phyloP scores from a whole-genome alignment of 139 green algal genomes.

The Micractinium sp. region DNA sequence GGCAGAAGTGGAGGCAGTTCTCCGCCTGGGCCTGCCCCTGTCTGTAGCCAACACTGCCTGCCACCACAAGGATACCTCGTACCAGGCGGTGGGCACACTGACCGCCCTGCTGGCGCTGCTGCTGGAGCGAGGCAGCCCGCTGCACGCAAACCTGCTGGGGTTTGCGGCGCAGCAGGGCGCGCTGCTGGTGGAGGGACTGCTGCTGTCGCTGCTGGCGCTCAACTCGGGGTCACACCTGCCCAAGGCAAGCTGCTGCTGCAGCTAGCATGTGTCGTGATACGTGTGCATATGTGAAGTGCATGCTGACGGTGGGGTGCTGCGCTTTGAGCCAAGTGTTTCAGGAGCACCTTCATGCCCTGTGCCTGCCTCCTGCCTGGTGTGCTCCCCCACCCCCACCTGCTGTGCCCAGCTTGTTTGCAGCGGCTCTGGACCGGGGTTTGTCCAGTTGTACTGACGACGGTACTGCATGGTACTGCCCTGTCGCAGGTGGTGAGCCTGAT shows the following conservation, averaged over 20 bases:
- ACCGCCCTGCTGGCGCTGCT: neutral
- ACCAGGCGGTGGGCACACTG: slow-evolving; percentile 15
- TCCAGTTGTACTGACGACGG: neutral
- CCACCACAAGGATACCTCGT: slow-evolving; percentile 19
- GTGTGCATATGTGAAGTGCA: too few species aligned
- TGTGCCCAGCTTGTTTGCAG: neutral
- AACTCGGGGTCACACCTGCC: slow-evolving; percentile 23
- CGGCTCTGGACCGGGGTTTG: too few species aligned
- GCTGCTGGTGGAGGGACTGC: slow-evolving; percentile 27
- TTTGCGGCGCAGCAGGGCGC: neutral
- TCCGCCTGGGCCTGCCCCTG: slow-evolving; percentile 22
- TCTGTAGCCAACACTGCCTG: slow-evolving; percentile 18
- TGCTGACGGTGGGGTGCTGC: too few species aligned
- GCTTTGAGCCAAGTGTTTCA: too few species aligned
- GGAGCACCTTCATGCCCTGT: too few species aligned
- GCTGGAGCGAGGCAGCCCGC: neutral
- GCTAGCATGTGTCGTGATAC: neutral
- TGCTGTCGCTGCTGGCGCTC: slow-evolving; percentile 40
- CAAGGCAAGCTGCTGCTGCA: slow-evolving; percentile 8
- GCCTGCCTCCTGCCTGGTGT: too few species aligned
- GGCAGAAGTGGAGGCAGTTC: neutral
- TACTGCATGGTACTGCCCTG: too few species aligned
- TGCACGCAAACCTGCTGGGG: neutral
- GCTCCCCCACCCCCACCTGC: neutral
- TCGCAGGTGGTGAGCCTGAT: slow-evolving; percentile 37